phyloP scores from a whole-genome alignment of 345 rosid species.

The Gossypium anomalum region DNA sequence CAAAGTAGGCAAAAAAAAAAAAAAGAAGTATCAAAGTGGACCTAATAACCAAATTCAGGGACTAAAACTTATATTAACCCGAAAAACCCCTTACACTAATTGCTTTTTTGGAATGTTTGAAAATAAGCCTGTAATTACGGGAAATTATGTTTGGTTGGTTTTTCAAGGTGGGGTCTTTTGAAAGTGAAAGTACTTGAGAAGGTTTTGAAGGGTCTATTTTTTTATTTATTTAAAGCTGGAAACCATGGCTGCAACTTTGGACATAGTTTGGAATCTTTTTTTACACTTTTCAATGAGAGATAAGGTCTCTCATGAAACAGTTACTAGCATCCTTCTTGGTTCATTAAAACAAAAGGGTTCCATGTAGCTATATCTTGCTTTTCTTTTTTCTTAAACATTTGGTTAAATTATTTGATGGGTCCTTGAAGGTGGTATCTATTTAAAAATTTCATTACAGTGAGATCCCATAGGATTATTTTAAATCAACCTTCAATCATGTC shows the following conservation, averaged over 20 bases:
- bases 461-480: too few species aligned
- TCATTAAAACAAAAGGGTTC: conserved; percentile 4
- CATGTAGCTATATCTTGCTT: background rate
- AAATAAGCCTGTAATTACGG: conserved; percentile 3
- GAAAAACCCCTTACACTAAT: too few species aligned
- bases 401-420: background rate
- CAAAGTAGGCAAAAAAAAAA: too few species aligned
- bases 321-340: conserved; percentile 5
- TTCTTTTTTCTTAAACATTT: background rate
- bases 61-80: too few species aligned
- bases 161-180: conserved; percentile 14
- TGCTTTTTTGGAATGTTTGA: background rate
- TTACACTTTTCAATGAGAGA: background rate
- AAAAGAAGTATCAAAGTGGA: too few species aligned
- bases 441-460: too few species aligned
- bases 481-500: too few species aligned
- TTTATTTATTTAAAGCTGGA: background rate
- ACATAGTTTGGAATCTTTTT: background rate
- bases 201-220: background rate
- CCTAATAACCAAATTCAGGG: too few species aligned
- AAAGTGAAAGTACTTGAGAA: conserved; percentile 8
- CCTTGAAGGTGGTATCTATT: background rate
- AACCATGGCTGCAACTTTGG: background rate
- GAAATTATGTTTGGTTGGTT: conserved; percentile 16
- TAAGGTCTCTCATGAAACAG: conserved; percentile 2